Base-by-base conservation (phyloP, 108 stramenopile genomes). In the Schizochytrium sp. region DNA sequence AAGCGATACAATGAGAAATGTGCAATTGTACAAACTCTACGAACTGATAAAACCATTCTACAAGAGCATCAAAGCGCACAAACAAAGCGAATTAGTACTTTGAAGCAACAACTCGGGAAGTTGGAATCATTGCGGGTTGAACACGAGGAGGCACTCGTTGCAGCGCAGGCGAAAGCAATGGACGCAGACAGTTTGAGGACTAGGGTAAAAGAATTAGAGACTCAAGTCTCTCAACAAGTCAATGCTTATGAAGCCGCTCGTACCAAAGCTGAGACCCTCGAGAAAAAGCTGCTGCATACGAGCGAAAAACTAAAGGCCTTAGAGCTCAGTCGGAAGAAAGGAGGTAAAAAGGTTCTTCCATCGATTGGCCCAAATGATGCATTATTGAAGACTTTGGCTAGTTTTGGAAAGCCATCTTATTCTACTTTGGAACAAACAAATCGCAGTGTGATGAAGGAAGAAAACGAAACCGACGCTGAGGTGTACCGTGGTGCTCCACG, bases 1-100 rank as follows among this genome's bases (percentile, higher is more conserved):
- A 83, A 83, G 2, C 76, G 76, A 5, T 83, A 83, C 53, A 83
- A 55, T 1, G 76, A 49, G 40, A 49, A 83, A 2, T 55, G 76
- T 28, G 53, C 47, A 7, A n/a, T 55, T 49, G 53, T 83, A 10
- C 76, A 83, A 28, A 55, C 53, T 10, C 76, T 83, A 5, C 47
- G 53, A 7, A 83, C 76, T 5, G 76, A 83, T 53, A 83, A 83
- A 10, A 38, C 50, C 3, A 83, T 83, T 2, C 3, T 83, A 0
- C 49, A 83, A 42, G 76, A 83, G 76, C 76, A 83, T 53, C 28
- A 38, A 17, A 38, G 28, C 5, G 1, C 55, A 53, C 76, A 83
- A 28, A 38, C 76, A 8, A 49, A 55, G 13, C 49, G 55, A 28
- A 83, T 83, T n/a, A 55, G 17, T 10, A 3, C 76, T 2, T 40